Base-by-base conservation (phyloP, 176 grass and related monocot genomes). In the Tillandsia fasciculata region DNA sequence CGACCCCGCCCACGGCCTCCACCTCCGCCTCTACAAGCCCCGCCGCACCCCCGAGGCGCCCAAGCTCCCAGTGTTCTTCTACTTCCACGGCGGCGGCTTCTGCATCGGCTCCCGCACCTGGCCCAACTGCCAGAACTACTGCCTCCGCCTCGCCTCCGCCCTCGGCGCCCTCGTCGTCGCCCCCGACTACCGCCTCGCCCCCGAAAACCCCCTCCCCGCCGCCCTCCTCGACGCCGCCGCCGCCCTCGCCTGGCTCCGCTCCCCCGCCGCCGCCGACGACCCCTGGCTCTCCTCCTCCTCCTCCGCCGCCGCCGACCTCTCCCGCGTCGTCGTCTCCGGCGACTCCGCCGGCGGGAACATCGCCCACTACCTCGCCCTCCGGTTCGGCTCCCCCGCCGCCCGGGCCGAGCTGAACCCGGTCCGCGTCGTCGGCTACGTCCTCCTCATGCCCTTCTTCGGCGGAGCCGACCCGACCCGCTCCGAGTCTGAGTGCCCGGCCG, bases 371-470 rank as follows among this genome's bases (percentile, higher is more conserved):
- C 76, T 96, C 65, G 85, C 85, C 18, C 68, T 96, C 65, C 82
- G 85, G 48, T 86, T 88, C 69, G 83, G 85, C 10, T 80, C 85
- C 2, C n/a, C 80, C 4, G 51, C 71, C 0, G 80, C 77, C 2
- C 71, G 75, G 50, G 80, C 78, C 10, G 85, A 84, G 75, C 83
- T 91, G 12, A 66, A 33, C 3, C 75, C 78, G 13, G 75, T 67
- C 13, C 33, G 29, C 3, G 69, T 89, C 49, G 68, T 10, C 10
- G 92, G 92, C 0, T 87, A 84, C 69, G 81, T 96, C 48, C 88
- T 86, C 26, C 73, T 91, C 6, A 84, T 91, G 92, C 92, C 92
- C 0, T 88, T 88, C 86, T 91, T 91, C 68, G 88, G 85, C 69
- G 92, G 88, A 8, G 48, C 63, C n/a, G 11, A 67, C 56, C 76